These are phyloP conservation scores for Vitis amurensis DNA, from an alignment of 164 flowering plant species.

Conservation along the genomic window DNA sequence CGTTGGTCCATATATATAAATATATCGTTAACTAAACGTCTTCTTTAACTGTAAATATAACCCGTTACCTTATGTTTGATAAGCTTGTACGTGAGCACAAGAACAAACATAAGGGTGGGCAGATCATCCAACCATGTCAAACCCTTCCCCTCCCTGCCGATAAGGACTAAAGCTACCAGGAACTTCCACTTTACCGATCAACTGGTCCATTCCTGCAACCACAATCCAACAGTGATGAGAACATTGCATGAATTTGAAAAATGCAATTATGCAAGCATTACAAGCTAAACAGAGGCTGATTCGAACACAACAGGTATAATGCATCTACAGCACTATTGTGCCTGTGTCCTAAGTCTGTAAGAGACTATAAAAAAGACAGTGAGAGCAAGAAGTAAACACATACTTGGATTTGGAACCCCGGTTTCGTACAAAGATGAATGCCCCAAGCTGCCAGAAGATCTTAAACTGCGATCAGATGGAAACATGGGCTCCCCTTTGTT, in stretches of 20 bases:
- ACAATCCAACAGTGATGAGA: not conserved
- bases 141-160: slow-evolving; percentile 5
- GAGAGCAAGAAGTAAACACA: not conserved
- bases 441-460: slow-evolving; percentile 6
- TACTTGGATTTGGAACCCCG: slow-evolving; percentile 10
- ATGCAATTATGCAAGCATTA: not conserved
- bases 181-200: slow-evolving; percentile 25
- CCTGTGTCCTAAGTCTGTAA: not conserved
- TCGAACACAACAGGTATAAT: not conserved
- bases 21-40: not conserved
- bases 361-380: not conserved
- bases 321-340: not conserved
- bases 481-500: slow-evolving; percentile 6
- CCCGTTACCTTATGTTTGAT: not conserved
- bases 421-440: slow-evolving; percentile 6
- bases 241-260: not conserved
- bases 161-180: slow-evolving; percentile 19
- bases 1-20: slow-evolving; percentile 11
- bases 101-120: not conserved
- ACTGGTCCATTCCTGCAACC: slow-evolving; percentile 25
- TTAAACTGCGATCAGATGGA: slow-evolving; percentile 10
- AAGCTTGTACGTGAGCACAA: not conserved
- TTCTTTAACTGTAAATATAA: not conserved
- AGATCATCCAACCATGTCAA: no score
- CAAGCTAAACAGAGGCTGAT: not conserved